Conservation (phyloP, 2,329 filamentous ascomycete genomes). For the Blastomyces parvus region DNA sequence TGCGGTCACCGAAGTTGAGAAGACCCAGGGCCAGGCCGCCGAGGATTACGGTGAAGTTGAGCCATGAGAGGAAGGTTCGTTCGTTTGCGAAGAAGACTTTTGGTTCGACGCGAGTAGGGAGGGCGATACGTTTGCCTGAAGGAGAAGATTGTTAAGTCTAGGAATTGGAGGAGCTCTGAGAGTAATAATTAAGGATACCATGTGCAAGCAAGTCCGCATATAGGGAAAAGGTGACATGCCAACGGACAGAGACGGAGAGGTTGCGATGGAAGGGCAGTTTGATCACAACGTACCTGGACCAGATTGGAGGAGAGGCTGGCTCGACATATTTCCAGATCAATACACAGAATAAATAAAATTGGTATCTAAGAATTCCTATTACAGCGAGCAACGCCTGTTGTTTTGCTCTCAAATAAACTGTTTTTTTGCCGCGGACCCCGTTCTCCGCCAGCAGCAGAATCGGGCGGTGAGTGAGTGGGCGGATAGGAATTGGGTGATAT, state of each 20-base stretch:
- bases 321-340: slow-evolving; percentile 61
- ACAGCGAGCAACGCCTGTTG: too few species aligned
- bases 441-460: neutral
- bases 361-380: neutral
- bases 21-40: slow-evolving; percentile 93
- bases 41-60: slow-evolving; percentile 98
- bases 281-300: slow-evolving; percentile 59
- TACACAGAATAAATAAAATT: neutral
- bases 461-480: neutral
- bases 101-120: slow-evolving; percentile 94
- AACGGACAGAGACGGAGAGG: neutral
- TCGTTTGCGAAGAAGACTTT: slow-evolving; percentile 99
- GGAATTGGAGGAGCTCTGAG: neutral
- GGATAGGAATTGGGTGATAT: neutral
- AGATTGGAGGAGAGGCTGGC: slow-evolving; percentile 89
- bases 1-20: slow-evolving; percentile 92
- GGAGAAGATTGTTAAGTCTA: slow-evolving; percentile 11
- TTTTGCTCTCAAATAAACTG: neutral
- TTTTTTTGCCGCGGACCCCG: neutral
- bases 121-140: slow-evolving; percentile 86
- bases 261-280: slow-evolving; percentile 3
- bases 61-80: slow-evolving; percentile 97
- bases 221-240: too few species aligned
- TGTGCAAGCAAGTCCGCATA: too few species aligned
- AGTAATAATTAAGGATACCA: too few species aligned